phyloP scores from a whole-genome alignment of 192 early-diverging fungal genomes.

The Pilobolus umbonatus region DNA sequence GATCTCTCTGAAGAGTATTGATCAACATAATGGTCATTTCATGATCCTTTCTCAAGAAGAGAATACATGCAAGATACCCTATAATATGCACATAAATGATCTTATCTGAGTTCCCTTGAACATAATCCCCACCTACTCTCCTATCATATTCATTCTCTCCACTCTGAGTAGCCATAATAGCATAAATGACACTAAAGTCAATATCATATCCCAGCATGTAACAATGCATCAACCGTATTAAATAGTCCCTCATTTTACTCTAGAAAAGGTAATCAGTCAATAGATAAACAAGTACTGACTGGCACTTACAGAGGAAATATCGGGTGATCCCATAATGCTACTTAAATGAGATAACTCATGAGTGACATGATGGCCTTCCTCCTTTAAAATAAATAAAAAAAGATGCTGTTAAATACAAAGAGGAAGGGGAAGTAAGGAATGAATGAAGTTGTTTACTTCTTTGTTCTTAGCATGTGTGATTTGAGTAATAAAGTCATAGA shows the following conservation, averaged over 20 bases:
- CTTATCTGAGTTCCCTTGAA: not conserved
- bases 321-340: slow-evolving; percentile 22
- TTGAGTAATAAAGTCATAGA: slow-evolving; percentile 21
- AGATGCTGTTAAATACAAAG: not conserved
- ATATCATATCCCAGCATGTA: slow-evolving; percentile 53
- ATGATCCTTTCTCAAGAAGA: slow-evolving; percentile 44
- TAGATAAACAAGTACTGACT: not conserved
- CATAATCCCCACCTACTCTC: slow-evolving; percentile 32
- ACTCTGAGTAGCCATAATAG: slow-evolving; percentile 49
- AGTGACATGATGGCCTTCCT: slow-evolving; percentile 21
- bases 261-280: slow-evolving; percentile 7
- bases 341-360: slow-evolving; percentile 16
- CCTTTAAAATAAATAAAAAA: slow-evolving; percentile 2
- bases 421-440: not conserved
- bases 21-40: slow-evolving; percentile 51
- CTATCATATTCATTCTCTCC: slow-evolving; percentile 43
- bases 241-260: slow-evolving; percentile 48
- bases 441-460: slow-evolving; percentile 13
- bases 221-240: slow-evolving; percentile 46
- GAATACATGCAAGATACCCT: slow-evolving; percentile 48
- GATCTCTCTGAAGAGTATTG: slow-evolving; percentile 52
- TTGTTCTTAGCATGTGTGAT: slow-evolving; percentile 23
- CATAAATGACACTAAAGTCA: slow-evolving; percentile 51
- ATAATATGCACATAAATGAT: not conserved
- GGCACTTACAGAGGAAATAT: slow-evolving; percentile 25